Evolutionary conservation across 2,329 filamentous ascomycete genomes (phyloP).

Genomic region (Curvularia verruculosa): DNA sequence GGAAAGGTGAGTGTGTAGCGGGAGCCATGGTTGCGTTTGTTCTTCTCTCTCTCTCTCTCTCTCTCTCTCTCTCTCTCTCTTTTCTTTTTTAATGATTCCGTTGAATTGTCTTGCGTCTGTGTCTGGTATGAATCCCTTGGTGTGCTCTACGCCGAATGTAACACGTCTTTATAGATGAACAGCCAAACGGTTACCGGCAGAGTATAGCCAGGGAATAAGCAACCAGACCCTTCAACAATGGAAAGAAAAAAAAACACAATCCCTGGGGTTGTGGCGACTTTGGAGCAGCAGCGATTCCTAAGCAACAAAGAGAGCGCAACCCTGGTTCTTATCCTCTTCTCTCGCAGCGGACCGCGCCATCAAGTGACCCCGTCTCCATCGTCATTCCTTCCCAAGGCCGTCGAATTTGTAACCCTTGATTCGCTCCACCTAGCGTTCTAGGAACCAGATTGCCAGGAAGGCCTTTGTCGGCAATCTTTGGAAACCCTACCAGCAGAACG

Average conservation of each 20-base stretch:
- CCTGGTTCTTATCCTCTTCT: conserved; percentile 14
- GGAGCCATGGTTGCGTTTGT: no score
- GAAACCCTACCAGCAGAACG: conserved; percentile 9
- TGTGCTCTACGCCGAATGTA: not conserved
- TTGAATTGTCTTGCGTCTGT: not conserved
- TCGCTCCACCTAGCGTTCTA: conserved; percentile 19
- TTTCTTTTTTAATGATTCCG: not conserved
- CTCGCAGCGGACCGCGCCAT: conserved; percentile 1
- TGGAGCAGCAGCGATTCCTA: not conserved
- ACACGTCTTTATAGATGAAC: not conserved
- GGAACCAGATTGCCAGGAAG: conserved; percentile 16
- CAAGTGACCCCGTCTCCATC: conserved; percentile 12
- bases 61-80: no score
- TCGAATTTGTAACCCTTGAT: conserved; percentile 14
- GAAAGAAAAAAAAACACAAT: not conserved
- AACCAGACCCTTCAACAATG: conserved; percentile 7
- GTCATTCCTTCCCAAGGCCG: conserved; percentile 12
- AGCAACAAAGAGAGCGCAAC: conserved; percentile 7
- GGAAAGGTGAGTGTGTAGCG: no score
- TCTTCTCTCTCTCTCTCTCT: no score
- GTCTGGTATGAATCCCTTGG: not conserved
- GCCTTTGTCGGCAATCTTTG: conserved; percentile 13
- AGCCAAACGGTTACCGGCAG: not conserved
- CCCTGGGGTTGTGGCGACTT: not conserved
- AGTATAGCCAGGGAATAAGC: not conserved